Conservation (phyloP, 495 filamentous ascomycete species). For the Daldinia loculata region DNA sequence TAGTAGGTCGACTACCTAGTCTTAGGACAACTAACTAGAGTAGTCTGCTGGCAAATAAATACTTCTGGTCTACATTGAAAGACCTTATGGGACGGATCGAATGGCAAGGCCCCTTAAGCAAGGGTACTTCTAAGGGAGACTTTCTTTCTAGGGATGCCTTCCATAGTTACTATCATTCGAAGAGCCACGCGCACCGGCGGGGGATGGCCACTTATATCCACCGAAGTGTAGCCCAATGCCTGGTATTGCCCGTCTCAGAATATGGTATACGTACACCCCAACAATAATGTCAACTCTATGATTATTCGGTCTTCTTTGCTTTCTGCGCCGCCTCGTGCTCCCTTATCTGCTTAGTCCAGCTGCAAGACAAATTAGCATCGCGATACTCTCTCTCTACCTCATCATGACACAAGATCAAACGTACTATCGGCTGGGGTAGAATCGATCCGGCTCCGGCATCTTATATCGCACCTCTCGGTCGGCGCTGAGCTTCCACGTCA, state of each 20-base stretch:
- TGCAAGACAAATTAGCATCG: slow-evolving; percentile 46
- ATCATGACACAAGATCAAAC: slow-evolving; percentile 47
- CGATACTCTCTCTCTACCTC: background rate
- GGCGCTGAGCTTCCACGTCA: slow-evolving; percentile 83
- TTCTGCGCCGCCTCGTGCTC: slow-evolving; percentile 82
- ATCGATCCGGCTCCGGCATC: slow-evolving; percentile 87
- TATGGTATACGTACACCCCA: slow-evolving; percentile 48
- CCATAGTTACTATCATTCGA: background rate
- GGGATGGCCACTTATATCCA: background rate
- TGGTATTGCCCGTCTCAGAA: slow-evolving; percentile 33
- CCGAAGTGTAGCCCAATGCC: background rate
- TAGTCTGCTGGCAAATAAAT: background rate
- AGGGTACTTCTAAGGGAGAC: background rate
- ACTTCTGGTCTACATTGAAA: background rate
- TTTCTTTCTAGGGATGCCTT: background rate
- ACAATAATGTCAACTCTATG: slow-evolving; percentile 25
- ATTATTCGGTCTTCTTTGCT: slow-evolving; percentile 52
- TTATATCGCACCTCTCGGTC: slow-evolving; percentile 79
- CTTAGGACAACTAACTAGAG: background rate
- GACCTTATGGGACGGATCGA: background rate
- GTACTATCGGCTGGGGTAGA: slow-evolving; percentile 96
- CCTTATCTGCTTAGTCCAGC: slow-evolving; percentile 91
- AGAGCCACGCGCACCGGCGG: background rate
- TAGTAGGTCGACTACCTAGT: background rate
- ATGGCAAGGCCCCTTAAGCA: background rate